Base-by-base conservation (phyloP, 2,329 filamentous ascomycete species). In the Bipolaris victoriae region DNA sequence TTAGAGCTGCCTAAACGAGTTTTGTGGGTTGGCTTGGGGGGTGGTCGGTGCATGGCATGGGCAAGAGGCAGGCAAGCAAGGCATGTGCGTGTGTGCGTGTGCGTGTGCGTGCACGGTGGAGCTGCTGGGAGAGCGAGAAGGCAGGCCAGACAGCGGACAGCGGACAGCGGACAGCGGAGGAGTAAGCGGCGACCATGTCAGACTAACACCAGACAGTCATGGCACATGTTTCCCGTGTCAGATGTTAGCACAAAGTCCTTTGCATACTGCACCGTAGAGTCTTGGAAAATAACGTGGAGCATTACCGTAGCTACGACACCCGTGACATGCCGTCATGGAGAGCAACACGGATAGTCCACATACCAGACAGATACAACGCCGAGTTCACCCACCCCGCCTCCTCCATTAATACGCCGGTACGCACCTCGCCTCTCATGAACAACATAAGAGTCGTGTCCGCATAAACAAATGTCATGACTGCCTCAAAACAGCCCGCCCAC, bases 1-100 rank as follows among this genome's bases (percentile, higher is more conserved):
- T 74, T 54, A 59, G 61, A 73, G 69, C 71, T 75, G 54, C 72
- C 72, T 71, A 71, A 68, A 70, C 60, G 61, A 69, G 64, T 31
- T 50, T 39, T 54, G 55, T 57, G 44, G 50, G 40, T 43, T 53
- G 45, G 37, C 29, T 36, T 52, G 49, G 43, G 57, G 45, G 53
- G 63, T 67, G 62, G 65, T 63, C 63, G 64, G 61, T 61, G 62
- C 67, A 67, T 62, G 43, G 62, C 67, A 67, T 62, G 43, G 33
- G 37, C 50, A 53, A 48, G 29, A 11, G 29, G 36, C 46, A 22
- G 53, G 26, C 31, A 45, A 36, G 35, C 50, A 26, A 53, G 43
- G 44, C 29, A 47, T 47, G 44, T 35, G 41, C 41, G 22, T 24
- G 46, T 24, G 46, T 29, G 26, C 9, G 26, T 24, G 46, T 29